Conservation (phyloP, 1,284 basidiomycete species). For the Trichosporon sp. region DNA sequence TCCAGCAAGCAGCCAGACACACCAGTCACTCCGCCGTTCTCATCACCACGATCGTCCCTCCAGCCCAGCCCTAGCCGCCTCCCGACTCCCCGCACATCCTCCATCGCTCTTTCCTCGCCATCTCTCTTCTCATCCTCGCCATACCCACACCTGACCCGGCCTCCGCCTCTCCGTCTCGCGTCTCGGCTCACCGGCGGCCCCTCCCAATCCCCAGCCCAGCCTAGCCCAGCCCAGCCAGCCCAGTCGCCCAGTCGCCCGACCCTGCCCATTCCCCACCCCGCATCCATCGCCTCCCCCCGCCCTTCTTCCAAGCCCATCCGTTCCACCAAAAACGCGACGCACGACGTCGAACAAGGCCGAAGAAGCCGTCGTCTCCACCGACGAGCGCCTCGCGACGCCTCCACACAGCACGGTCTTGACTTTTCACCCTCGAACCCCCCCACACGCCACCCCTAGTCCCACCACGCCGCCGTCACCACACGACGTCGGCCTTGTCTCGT, state of each 20-base stretch:
- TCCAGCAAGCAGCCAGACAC: not conserved
- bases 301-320: not conserved
- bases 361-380: not conserved
- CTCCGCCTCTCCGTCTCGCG: not conserved
- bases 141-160: not conserved
- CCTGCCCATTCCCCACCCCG: not conserved
- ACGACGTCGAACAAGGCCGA: slow-evolving; percentile 2
- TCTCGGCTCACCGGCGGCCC: slow-evolving; percentile 1
- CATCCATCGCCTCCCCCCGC: not conserved
- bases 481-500: not conserved
- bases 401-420: not conserved
- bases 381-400: not conserved
- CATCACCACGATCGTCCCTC: not conserved
- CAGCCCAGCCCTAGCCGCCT: not conserved
- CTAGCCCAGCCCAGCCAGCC: too few species aligned
- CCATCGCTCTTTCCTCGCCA: not conserved
- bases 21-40: not conserved
- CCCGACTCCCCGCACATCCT: not conserved
- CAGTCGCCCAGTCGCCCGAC: not conserved
- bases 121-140: not conserved
- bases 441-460: not conserved
- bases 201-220: not conserved
- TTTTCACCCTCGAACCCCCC: not conserved
- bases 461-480: not conserved
- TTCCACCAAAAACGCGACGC: not conserved